Conservation (phyloP, 2,329 filamentous ascomycete genomes). For the Eutypella sp. region DNA sequence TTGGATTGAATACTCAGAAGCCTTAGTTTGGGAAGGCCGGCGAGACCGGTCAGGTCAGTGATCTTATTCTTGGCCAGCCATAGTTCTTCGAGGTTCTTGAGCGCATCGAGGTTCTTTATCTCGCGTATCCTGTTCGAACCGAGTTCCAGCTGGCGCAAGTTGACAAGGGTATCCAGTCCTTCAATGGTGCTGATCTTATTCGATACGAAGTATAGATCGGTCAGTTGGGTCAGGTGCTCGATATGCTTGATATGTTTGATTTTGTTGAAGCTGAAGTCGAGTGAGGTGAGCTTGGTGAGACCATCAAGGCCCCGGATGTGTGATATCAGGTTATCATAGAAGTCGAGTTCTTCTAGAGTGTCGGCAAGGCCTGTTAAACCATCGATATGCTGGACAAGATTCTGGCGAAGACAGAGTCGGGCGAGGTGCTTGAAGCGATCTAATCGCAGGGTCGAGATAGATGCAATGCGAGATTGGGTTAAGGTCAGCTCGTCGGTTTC, state of each 20-base stretch:
- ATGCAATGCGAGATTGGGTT: slow-evolving; percentile 78
- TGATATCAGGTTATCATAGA: slow-evolving; percentile 93
- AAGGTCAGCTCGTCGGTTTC: slow-evolving; percentile 77
- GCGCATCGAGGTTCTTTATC: slow-evolving; percentile 75
- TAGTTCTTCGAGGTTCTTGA: slow-evolving; percentile 76
- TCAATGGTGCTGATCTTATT: slow-evolving; percentile 92
- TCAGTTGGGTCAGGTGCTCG: slow-evolving; percentile 69
- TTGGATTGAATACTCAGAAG: slow-evolving; percentile 96
- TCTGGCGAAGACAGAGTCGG: slow-evolving; percentile 87
- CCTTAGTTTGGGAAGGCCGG: slow-evolving; percentile 70
- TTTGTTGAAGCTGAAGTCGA: slow-evolving; percentile 98
- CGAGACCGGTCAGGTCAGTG: slow-evolving; percentile 71
- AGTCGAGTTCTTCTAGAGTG: slow-evolving; percentile 77
- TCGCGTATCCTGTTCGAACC: slow-evolving; percentile 88
- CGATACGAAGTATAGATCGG: slow-evolving; percentile 85
- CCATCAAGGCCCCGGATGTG: slow-evolving; percentile 81
- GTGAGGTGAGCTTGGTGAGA: slow-evolving; percentile 66
- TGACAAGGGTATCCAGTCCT: slow-evolving; percentile 67
- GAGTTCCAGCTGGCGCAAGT: slow-evolving; percentile 79
- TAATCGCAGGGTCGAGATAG: slow-evolving; percentile 72
- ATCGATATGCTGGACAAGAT: slow-evolving; percentile 76
- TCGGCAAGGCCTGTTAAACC: slow-evolving; percentile 62
- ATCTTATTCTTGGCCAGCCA: slow-evolving; percentile 99
- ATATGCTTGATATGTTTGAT: slow-evolving; percentile 97
- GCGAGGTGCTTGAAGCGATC: slow-evolving; percentile 74